A percentile compares a stretch with the other conserved stretches of the same genome.
phyloP scores from a whole-genome alignment of 345 rosid genomes.

The Clausena lansium region DNA sequence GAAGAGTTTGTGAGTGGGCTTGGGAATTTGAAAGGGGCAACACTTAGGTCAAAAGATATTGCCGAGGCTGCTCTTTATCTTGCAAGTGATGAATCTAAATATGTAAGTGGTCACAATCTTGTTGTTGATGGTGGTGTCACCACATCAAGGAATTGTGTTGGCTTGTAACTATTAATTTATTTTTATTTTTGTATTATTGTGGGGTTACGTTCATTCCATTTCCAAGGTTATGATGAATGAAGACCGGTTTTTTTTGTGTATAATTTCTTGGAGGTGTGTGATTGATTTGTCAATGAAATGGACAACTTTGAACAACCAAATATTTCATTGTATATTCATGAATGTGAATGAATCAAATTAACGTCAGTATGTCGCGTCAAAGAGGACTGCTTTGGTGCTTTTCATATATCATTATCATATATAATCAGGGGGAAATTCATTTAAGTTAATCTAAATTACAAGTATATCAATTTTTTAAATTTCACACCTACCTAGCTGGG shows the following conservation, averaged over 20 bases:
- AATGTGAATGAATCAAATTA: too few relatives aligned
- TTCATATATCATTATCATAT: too few relatives aligned
- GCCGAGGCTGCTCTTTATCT: conserved; percentile 85
- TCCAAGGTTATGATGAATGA: not conserved
- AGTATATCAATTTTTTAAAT: too few relatives aligned
- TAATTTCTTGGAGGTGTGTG: not conserved
- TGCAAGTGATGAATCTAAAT: conserved; percentile 81
- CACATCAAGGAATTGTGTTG: conserved; percentile 71
- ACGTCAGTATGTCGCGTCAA: not conserved
- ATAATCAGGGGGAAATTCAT: not conserved
- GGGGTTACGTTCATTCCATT: not conserved
- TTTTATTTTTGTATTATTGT: conserved; percentile 2
- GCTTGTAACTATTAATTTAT: conserved; percentile 36
- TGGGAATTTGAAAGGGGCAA: conserved; percentile 57
- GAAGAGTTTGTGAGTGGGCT: conserved; percentile 69
- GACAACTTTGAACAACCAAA: not conserved
- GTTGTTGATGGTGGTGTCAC: conserved; percentile 89
- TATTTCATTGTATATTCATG: too few relatives aligned
- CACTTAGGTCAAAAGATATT: conserved; percentile 58
- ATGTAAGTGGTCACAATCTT: conserved; percentile 84
- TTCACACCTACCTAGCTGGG: not conserved
- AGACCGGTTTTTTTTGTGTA: not conserved
- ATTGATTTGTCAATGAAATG: not conserved
- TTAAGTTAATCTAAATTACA: too few relatives aligned
- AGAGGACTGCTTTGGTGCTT: not conserved